Evolutionary conservation across 352 stramenopile species (phyloP).

Genomic region (Pythium rhizo-oryzae): DNA sequence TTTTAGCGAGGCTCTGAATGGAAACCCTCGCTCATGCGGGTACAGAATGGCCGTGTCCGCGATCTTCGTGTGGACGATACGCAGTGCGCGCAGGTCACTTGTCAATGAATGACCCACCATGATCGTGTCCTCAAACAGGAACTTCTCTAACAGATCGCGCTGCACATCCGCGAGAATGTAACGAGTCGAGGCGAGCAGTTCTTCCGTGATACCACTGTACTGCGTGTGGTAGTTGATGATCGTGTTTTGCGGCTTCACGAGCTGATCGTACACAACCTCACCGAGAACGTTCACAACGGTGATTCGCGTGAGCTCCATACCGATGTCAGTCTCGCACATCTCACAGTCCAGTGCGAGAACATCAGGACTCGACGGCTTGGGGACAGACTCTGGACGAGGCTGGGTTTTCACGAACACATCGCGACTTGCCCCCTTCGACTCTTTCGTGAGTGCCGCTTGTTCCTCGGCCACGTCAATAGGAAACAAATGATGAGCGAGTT

Average conservation of each 20-base stretch:
- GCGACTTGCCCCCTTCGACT: constrained; percentile 50
- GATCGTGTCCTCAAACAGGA: constrained; percentile 76
- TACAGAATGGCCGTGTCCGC: constrained; percentile 85
- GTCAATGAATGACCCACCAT: constrained; percentile 88
- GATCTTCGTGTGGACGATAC: constrained; percentile 70
- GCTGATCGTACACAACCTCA: constrained; percentile 75
- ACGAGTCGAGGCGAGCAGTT: constrained; percentile 60
- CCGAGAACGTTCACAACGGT: constrained; percentile 70
- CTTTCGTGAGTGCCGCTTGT: constrained; percentile 52
- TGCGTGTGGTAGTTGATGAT: constrained; percentile 92
- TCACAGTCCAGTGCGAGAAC: constrained; percentile 87
- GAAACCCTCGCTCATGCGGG: constrained; percentile 81
- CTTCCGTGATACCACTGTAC: constrained; percentile 88
- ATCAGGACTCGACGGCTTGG: constrained; percentile 12
- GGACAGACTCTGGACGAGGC: constrained; percentile 32
- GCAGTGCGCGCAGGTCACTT: constrained; percentile 79
- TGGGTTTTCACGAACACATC: constrained; percentile 61
- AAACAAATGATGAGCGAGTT: constrained; percentile 72
- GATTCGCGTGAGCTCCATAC: constrained; percentile 82
- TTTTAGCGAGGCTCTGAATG: constrained; percentile 84
- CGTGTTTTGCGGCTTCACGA: constrained; percentile 82
- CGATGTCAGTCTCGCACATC: constrained; percentile 89
- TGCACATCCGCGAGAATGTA: constrained; percentile 77
- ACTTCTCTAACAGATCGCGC: constrained; percentile 47
- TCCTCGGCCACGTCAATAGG: constrained; percentile 65